Base-by-base conservation (phyloP, 164 flowering plant species). In the Akebia trifoliata region DNA sequence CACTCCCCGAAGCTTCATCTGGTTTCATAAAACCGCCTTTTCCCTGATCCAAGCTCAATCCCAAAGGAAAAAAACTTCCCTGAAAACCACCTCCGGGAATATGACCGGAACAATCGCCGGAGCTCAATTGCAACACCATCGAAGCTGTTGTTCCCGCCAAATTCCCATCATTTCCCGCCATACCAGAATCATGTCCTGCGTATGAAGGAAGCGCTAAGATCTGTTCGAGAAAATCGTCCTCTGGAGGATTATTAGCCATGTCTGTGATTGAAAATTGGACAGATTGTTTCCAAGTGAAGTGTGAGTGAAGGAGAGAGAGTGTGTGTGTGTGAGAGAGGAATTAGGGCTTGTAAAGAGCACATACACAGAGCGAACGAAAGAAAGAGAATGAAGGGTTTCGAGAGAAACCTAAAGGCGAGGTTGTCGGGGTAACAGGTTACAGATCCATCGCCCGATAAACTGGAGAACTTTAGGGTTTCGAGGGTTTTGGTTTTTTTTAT, bases 171-270 rank as follows among this genome's bases (percentile, higher is more conserved):
- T 51, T 58, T 31, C 73, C 78, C 3, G 74, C 55, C 70, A 78
- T 52, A 51, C 66, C 69, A 1, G 75, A 1, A 2, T 74, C 79
- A n/a, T 78, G 31, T 8, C 76, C 63, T 10, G 65, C 70, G 62
- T 80, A 83, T 40, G 63, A 32, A 2, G 81, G 88, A 56, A 80
- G 67, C 18, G 85, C 80, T 31, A 89, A 81, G 49, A 89, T 78
- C 67, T 86, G 91, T 64, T 84, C 89, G 37, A 89, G 57, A 70
- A 89, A 89, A 49, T 89, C 96, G 64, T 86, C 96, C 9, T 83
- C 93, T 18, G 76, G 62, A 11, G 75, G 83, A 61, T 82, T 79
- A 45, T 67, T 80, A 4, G 91, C 81, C 90, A 81, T 87, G 57
- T 22, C 15, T n/a, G n/a, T n/a, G n/a, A n/a, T n/a, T n/a, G n/a